These are phyloP conservation scores for Scleromitrula shiraiana DNA, from an alignment of 2,329 filamentous ascomycete genomes.

Conservation along the genomic window DNA sequence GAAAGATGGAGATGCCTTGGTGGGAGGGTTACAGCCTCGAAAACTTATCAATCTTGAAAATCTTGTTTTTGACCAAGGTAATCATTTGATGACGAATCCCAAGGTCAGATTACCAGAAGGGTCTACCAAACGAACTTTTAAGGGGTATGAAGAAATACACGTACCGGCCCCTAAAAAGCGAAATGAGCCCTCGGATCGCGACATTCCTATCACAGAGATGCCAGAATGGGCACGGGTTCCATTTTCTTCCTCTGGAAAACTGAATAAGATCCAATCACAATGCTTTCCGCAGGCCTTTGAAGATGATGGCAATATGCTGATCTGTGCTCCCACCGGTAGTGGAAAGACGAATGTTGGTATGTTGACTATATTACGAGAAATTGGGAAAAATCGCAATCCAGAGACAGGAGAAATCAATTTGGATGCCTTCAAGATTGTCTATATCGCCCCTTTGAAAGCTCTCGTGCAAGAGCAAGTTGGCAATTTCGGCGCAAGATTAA, in stretches of 20 bases:
- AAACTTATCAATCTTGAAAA: slow-evolving; percentile 92
- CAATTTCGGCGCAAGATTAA: slow-evolving; percentile 87
- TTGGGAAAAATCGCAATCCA: slow-evolving; percentile 87
- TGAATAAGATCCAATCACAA: slow-evolving; percentile 93
- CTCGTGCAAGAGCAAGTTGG: slow-evolving; percentile 96
- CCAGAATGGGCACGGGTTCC: slow-evolving; percentile 86
- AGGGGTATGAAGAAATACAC: slow-evolving; percentile 97
- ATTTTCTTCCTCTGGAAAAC: slow-evolving; percentile 75
- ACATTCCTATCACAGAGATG: slow-evolving; percentile 78
- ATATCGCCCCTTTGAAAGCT: slow-evolving; percentile 92
- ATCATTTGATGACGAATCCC: slow-evolving; percentile 98
- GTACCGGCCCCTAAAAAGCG: slow-evolving; percentile 88
- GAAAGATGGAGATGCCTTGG: slow-evolving; percentile 55
- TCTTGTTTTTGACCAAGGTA: slow-evolving; percentile 93
- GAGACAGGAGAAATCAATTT: slow-evolving; percentile 89
- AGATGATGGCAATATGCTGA: slow-evolving; percentile 93
- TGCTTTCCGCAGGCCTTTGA: slow-evolving; percentile 88
- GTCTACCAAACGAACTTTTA: slow-evolving; percentile 90
- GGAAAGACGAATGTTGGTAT: slow-evolving; percentile 99
- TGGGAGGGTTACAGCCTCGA: slow-evolving; percentile 78
- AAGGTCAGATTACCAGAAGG: slow-evolving; percentile 91
- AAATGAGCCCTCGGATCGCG: slow-evolving; percentile 68
- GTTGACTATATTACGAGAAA: slow-evolving; percentile 90
- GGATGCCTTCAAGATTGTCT: slow-evolving; percentile 97
- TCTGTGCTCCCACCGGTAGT: slow-evolving; percentile 93